Evolutionary conservation across 1,284 basidiomycete species (phyloP), one percentile per base, ranked within the genome.

Genomic region (Pholiota adiposa): DNA sequence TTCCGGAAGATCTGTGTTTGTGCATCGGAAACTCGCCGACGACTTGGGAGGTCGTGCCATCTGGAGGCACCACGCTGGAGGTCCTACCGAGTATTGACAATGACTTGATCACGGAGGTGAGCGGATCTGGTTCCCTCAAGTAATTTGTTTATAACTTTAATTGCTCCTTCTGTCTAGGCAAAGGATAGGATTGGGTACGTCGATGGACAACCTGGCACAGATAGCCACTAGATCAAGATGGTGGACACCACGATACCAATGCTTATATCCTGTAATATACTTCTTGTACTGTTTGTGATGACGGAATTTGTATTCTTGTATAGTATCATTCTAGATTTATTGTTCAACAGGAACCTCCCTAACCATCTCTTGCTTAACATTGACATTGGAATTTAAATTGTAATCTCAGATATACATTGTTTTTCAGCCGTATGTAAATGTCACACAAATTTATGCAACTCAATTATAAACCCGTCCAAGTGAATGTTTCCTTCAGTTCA

Each of bases 1-100:
- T 93, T 1, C 91, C 92, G 0, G 82, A 86, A 62, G 91, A 93
- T 67, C 79, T 93, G 40, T 93, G 90, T 70, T 74, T 91, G 8
- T 89, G 82, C 61, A 85, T 92, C 52, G 83, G 83, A 63, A 89
- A 92, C 67, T 72, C 81, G 16, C 92, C 91, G 5, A 90, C 88
- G 40, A 77, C 78, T 54, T 92, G 87, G 86, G 81, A 86, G 58
- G 77, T 92, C 16, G 68, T 82, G 1, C 86, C 89, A 0, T 78
- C 74, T 70, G 74, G 79, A 44, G 83, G 83, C 4, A 84, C 87
- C 49, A 63, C 69, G 11, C 68, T 74, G 12, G 89, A 92, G 70
- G 73, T 73, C 9, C 72, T 91, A 23, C 89, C 88, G 1, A 77
- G 79, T 9, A 80, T 90, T 23, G 83, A 84, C 27, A 69, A 72